These are phyloP conservation scores for Sordariomycetes sp. DNA, from an alignment of 2,329 filamentous ascomycete species.

Conservation along the genomic window DNA sequence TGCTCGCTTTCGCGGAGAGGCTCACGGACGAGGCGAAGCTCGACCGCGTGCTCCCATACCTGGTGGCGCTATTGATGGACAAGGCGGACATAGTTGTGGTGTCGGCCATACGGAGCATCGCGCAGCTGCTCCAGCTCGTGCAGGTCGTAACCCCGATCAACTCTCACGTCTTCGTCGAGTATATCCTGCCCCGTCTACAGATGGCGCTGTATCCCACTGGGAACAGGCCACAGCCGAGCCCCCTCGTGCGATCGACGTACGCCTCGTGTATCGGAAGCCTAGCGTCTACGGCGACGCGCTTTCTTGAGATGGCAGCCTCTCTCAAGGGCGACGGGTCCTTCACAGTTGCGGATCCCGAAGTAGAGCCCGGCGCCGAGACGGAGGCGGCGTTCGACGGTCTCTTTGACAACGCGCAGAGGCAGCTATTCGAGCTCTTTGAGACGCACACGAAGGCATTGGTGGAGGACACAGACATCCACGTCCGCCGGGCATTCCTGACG, in stretches of 20 bases:
- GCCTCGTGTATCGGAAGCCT: slow-evolving; percentile 85
- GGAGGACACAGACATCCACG: slow-evolving; percentile 75
- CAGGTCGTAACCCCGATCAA: slow-evolving; percentile 75
- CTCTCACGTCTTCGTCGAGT: slow-evolving; percentile 58
- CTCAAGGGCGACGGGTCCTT: slow-evolving; percentile 75
- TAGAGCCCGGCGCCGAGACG: slow-evolving; percentile 59
- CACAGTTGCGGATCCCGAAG: slow-evolving; percentile 65
- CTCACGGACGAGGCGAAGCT: slow-evolving; percentile 93
- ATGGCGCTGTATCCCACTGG: slow-evolving; percentile 30
- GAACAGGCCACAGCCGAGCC: slow-evolving; percentile 35
- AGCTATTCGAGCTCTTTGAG: slow-evolving; percentile 78
- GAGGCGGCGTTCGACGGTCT: slow-evolving; percentile 68
- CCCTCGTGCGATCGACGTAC: slow-evolving; percentile 79
- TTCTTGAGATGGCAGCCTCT: slow-evolving; percentile 85
- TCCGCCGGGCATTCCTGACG: slow-evolving; percentile 80
- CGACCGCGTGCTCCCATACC: slow-evolving; percentile 83
- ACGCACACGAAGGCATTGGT: slow-evolving; percentile 80
- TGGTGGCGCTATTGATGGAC: slow-evolving; percentile 75
- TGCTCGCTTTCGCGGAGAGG: slow-evolving; percentile 83
- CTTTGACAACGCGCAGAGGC: slow-evolving; percentile 77
- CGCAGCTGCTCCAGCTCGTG: slow-evolving; percentile 79
- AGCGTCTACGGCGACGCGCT: slow-evolving; percentile 72
- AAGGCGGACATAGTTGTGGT: slow-evolving; percentile 76
- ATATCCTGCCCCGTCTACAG: slow-evolving; percentile 55
- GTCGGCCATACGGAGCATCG: slow-evolving; percentile 74